Evolutionary conservation across 73 alveolate genomes (phyloP).

Genomic region (Paramecium sonneborni): DNA sequence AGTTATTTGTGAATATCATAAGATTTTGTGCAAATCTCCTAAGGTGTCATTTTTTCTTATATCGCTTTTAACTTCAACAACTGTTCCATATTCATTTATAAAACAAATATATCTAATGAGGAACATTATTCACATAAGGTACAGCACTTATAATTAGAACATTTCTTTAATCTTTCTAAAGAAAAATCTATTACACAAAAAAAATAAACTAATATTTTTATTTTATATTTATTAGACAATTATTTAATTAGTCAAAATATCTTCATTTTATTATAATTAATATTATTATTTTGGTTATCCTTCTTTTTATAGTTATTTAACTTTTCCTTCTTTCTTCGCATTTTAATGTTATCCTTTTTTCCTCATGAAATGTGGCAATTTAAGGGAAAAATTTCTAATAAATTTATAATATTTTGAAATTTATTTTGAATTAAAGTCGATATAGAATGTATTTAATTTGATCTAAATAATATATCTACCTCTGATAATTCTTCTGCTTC

Average conservation of each 20-base stretch:
- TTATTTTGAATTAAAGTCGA: not conserved
- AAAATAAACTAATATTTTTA: too few relatives aligned
- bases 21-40: conserved; percentile 92
- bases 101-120: conserved; percentile 97
- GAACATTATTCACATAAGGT: conserved; percentile 98
- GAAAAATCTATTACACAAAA: conserved; percentile 62
- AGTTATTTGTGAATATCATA: conserved; percentile 84
- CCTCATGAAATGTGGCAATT: not conserved
- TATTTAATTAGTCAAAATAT: too few relatives aligned
- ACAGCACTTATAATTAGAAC: conserved; percentile 97
- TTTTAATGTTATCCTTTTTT: not conserved
- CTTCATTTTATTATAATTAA: too few relatives aligned
- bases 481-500: conserved; percentile 33
- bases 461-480: not conserved
- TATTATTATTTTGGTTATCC: not conserved
- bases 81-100: conserved; percentile 99
- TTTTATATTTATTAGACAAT: too few relatives aligned
- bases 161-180: conserved; percentile 81
- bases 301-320: not conserved
- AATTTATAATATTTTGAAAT: not conserved
- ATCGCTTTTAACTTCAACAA: conserved; percentile 98
- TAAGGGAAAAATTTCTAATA: conserved; percentile 1
- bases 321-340: not conserved
- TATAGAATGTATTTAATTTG: not conserved
- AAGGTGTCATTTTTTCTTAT: conserved; percentile 89